A percentile compares a stretch with the other conserved stretches of the same genome.
phyloP scores from a whole-genome alignment of 495 filamentous ascomycete species.

The Apodospora peruviana region DNA sequence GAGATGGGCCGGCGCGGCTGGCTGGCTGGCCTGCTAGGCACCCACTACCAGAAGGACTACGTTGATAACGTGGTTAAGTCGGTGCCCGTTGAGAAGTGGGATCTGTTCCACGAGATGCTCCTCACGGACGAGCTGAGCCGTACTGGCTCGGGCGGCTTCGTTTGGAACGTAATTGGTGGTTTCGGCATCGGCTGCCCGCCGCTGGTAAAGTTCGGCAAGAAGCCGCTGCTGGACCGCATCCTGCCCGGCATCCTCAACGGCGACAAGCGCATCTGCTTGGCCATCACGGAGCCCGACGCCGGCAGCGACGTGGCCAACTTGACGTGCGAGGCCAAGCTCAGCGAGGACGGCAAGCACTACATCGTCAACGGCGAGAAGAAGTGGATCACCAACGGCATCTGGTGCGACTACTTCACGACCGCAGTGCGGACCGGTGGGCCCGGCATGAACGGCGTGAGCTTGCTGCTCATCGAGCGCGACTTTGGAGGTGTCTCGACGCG shows the following conservation, averaged over 20 bases:
- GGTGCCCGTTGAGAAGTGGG: constrained; percentile 86
- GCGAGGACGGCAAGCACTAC: constrained; percentile 93
- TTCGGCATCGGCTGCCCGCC: constrained; percentile 93
- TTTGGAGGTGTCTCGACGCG: constrained; percentile 81
- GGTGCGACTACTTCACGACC: constrained; percentile 94
- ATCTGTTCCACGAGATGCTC: constrained; percentile 95
- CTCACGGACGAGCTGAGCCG: constrained; percentile 91
- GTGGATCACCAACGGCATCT: constrained; percentile 98
- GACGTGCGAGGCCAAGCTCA: constrained; percentile 89
- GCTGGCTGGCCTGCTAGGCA: constrained; percentile 80
- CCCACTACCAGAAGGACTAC: constrained; percentile 70
- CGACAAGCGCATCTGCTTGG: constrained; percentile 86
- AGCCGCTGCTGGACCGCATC: constrained; percentile 72
- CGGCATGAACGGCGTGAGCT: constrained; percentile 86
- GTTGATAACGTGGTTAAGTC: constrained; percentile 64
- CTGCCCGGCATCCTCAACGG: constrained; percentile 77
- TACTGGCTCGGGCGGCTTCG: constrained; percentile 81
- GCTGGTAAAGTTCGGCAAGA: constrained; percentile 86
- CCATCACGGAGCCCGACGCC: constrained; percentile 53
- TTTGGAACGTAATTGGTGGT: constrained; percentile 97
- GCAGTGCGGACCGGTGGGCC: constrained; percentile 82
- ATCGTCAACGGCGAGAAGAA: constrained; percentile 99
- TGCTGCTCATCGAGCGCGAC: constrained; percentile 78
- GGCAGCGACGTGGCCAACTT: constrained; percentile 84
- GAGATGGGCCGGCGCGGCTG: constrained; percentile 92